Percentiles rank a stretch among this genome's conserved stretches.
These are phyloP conservation scores for Dioscorea zingiberensis DNA, from an alignment of 106 monocot genomes.

Conservation along the genomic window DNA sequence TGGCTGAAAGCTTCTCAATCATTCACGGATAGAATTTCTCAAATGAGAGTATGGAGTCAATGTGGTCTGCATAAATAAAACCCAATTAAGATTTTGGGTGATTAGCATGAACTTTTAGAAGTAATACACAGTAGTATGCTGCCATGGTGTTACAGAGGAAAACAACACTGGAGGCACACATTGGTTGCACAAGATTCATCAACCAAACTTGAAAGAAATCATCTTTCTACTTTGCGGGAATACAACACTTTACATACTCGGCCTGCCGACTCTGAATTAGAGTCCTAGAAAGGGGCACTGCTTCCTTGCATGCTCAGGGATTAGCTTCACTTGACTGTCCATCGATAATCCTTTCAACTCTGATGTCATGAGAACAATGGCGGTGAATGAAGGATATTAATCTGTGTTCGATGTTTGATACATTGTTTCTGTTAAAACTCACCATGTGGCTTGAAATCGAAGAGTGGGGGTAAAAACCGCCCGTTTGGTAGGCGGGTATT, in stretches of 20 bases:
- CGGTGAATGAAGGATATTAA: neutral
- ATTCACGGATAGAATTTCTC: too few relatives aligned
- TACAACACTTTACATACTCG: too few relatives aligned
- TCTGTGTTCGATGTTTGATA: too few relatives aligned
- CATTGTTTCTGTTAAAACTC: neutral
- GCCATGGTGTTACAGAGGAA: too few relatives aligned
- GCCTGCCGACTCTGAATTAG: constrained; percentile 3
- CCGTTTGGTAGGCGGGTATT: constrained; percentile 55
- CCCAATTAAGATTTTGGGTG: too few relatives aligned
- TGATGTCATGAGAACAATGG: constrained; percentile 11
- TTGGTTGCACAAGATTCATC: neutral
- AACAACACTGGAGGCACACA: too few relatives aligned
- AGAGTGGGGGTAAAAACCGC: constrained; percentile 45
- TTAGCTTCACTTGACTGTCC: constrained; percentile 23
- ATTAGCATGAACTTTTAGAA: too few relatives aligned
- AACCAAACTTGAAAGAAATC: neutral
- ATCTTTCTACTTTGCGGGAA: neutral
- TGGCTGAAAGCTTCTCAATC: too few relatives aligned
- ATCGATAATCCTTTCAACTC: constrained; percentile 29
- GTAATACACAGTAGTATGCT: too few relatives aligned
- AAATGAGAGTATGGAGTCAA: too few relatives aligned
- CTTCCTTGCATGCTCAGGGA: constrained; percentile 65
- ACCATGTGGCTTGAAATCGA: constrained; percentile 24
- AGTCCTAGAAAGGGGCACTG: constrained; percentile 53
- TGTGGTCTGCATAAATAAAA: too few relatives aligned